These are phyloP conservation scores for Eragrostis tef DNA, from an alignment of 202 grass and related monocot genomes.

Conservation along the genomic window DNA sequence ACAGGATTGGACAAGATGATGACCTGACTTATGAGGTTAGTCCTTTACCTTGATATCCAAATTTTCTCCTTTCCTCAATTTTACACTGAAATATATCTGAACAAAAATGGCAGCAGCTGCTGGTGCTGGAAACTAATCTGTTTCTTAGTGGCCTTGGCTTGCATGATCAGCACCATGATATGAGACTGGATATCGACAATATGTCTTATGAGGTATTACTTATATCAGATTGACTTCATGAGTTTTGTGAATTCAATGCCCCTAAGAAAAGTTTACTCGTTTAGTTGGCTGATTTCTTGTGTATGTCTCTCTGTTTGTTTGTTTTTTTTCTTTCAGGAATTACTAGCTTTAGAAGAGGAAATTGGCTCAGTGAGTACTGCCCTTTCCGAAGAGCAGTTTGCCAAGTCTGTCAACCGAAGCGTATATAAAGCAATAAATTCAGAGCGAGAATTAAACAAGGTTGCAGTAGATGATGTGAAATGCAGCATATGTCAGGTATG, in stretches of 20 bases:
- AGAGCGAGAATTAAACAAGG: conserved; percentile 32
- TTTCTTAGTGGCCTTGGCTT: conserved; percentile 66
- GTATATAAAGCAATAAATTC: conserved; percentile 43
- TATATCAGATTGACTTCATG: conserved; percentile 31
- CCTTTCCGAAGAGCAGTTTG: conserved; percentile 74
- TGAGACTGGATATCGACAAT: conserved; percentile 96
- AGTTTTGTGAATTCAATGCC: background rate
- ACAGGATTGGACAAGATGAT: conserved; percentile 82
- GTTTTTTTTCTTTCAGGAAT: conserved; percentile 56
- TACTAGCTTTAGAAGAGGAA: conserved; percentile 83
- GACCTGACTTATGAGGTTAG: conserved; percentile 80
- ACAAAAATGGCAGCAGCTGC: conserved; percentile 56
- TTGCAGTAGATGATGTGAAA: conserved; percentile 65
- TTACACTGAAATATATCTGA: conserved; percentile 53
- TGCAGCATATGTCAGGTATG: conserved; percentile 97
- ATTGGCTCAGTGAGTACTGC: conserved; percentile 92
- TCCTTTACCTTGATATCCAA: conserved; percentile 42
- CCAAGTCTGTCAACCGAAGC: conserved; percentile 56
- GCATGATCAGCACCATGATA: conserved; percentile 74
- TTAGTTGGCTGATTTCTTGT: background rate
- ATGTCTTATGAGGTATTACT: conserved; percentile 88
- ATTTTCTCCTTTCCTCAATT: conserved; percentile 38
- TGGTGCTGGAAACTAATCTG: conserved; percentile 71
- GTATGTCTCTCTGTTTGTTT: background rate
- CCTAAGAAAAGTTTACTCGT: background rate